Conservation (phyloP, 2,329 filamentous ascomycete species). For the Alternaria burnsii region DNA sequence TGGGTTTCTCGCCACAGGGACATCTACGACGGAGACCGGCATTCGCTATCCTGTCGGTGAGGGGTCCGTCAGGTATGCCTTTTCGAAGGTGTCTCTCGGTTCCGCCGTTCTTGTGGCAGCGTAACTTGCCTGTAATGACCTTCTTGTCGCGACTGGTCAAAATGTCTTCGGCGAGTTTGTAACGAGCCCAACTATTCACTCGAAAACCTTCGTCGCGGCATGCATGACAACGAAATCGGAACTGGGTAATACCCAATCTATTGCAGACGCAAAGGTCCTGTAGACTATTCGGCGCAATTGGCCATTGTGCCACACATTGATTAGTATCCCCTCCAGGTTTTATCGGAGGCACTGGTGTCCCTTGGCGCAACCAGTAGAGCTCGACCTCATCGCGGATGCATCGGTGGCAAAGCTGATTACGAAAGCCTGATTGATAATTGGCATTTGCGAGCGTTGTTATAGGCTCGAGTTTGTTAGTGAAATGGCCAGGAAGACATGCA, state of each 20-base stretch:
- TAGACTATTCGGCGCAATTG: background rate
- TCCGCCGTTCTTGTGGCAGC: background rate
- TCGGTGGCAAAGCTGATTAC: conserved; percentile 1
- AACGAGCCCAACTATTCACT: background rate
- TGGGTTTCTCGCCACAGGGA: conserved; percentile 3
- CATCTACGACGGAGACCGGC: background rate
- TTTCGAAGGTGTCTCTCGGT: background rate
- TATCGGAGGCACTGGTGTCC: background rate
- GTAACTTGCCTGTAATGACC: background rate
- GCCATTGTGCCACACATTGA: background rate
- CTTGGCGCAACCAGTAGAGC: conserved; percentile 9
- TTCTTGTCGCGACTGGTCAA: background rate
- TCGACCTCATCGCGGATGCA: conserved; percentile 12
- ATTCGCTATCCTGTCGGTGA: background rate
- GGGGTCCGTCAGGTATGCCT: background rate
- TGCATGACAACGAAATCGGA: background rate
- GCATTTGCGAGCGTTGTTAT: background rate
- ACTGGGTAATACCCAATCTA: background rate
- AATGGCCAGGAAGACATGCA: background rate
- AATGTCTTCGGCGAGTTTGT: background rate
- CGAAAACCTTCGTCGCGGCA: background rate
- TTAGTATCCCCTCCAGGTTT: background rate
- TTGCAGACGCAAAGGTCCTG: background rate
- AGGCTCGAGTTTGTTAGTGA: background rate
- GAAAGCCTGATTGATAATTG: background rate